Base-by-base conservation (phyloP, 208 protist species). In the Phytomonas sp. region DNA sequence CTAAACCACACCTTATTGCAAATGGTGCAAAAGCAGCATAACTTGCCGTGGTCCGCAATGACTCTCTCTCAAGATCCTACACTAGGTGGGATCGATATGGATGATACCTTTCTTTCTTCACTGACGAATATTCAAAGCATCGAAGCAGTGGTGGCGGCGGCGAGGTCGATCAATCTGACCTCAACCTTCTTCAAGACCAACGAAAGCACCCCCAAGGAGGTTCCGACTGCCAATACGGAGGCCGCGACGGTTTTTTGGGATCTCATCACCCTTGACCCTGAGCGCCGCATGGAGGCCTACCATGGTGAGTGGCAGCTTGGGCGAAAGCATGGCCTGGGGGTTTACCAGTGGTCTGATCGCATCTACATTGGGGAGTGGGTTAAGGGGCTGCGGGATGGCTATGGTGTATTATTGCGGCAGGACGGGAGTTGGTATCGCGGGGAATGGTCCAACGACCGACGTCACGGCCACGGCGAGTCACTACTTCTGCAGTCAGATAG, bases 291-390 rank as follows among this genome's bases (percentile, higher is more conserved):
- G 6, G 92, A 97, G 75, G 77, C 91, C 49, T 97, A 97, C 79
- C 82, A 92, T 23, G 94, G 94, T 16, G 81, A 95, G 66, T 97
- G 94, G 92, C 69, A 72, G 4, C 69, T 78, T 52, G 88, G 87
- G 60, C 70, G 70, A 12, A 91, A 94, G 69, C 80, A 94, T 33
- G 92, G 90, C 45, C 59, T 61, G 36, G 92, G 90, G 29, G 76
- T 86, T 23, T 94, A 96, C 76, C 86, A 93, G 77, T 94, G 91
- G 88, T 23, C 59, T 23, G 88, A 92, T 71, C 76, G 81, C 37
- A 75, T 78, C 30, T 97, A 95, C 70, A 80, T 86, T 23, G 92
- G 92, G 29, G 76, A 89, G 69, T 97, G 92, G 90, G 67, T 73
- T 3, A 67, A 3, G 7, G 92, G 92, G 14, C 66, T 72, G 36